Base-by-base conservation (phyloP, 331 rosid species). In the Stylosanthes scabra region DNA sequence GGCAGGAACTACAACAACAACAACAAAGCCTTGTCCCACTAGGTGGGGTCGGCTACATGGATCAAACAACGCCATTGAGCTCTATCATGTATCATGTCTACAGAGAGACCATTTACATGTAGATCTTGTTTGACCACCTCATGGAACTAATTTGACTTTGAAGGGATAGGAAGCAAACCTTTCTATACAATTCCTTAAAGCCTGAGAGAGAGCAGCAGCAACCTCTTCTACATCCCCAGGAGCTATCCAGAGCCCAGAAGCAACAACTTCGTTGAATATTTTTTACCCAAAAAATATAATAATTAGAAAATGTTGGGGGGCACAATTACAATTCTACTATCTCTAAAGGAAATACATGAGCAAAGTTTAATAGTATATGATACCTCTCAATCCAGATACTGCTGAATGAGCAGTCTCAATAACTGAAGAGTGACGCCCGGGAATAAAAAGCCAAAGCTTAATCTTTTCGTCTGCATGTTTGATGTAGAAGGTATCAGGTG, bases 201-300 rank as follows among this genome's bases (percentile, higher is more conserved):
- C 97, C 87, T 90, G 99, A 76, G 99, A 90, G 77, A 94, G 93
- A 79, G 97, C 99, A 29, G 89, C 80, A 5, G 97, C 97, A 78
- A 90, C 93, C 85, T 94, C 99, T 84, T 94, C 99, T 3, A 97
- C 90, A 78, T 94, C 99, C 66, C 99, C 99, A 63, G 99, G 99
- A 74, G 99, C 88, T 79, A 85, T 59, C 99, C 99, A 94, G 40
- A 88, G 72, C 72, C 99, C 99, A 80, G 86, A 91, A 14, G 96
- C 94, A 87, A 88, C 91, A 81, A 91, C 99, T 94, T 68, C 81
- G 72, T 71, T 16, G 34, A 50, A 80, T 27, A 83, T 80, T 75
- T 49, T 75, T 49, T 82, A 69, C 14, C 63, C 10, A 45, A 44
- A 6, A 8, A 45, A 54, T 65, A 74, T 68, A 63, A 45, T 57